phyloP scores from a whole-genome alignment of 331 rosid species.

The Rhamnella rubrinervis region DNA sequence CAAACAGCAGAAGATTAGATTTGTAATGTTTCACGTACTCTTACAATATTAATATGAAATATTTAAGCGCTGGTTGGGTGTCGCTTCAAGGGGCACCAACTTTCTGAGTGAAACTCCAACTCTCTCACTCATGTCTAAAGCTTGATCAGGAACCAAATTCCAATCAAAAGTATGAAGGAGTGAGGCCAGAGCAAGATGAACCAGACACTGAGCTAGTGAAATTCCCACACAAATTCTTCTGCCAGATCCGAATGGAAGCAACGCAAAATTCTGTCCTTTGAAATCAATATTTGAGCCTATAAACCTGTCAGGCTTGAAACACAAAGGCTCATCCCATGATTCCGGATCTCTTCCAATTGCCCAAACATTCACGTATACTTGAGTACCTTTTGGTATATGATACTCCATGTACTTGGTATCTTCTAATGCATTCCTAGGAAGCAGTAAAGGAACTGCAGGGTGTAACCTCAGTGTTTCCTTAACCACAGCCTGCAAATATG shows the following conservation, averaged over 20 bases:
- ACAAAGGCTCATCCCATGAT: background rate
- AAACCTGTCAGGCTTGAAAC: slow-evolving; percentile 4
- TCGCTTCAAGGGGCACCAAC: background rate
- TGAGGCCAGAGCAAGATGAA: background rate
- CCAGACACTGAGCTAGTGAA: background rate
- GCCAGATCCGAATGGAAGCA: slow-evolving; percentile 3
- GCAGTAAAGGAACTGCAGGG: background rate
- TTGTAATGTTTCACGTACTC: too few species aligned
- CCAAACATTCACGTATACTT: background rate
- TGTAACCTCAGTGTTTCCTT: slow-evolving; percentile 7
- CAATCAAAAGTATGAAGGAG: slow-evolving; percentile 3
- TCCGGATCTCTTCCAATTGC: slow-evolving; percentile 10
- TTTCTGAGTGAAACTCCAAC: background rate
- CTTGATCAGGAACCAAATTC: background rate
- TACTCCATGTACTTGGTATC: background rate
- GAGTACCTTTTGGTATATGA: background rate
- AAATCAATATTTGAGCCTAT: background rate
- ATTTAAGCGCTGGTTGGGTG: background rate
- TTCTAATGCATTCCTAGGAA: background rate
- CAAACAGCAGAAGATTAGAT: too few species aligned
- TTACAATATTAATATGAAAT: background rate
- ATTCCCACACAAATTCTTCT: background rate
- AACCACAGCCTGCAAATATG: slow-evolving; percentile 1
- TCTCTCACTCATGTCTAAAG: background rate
- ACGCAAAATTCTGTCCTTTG: slow-evolving; percentile 1